Base-by-base conservation (phyloP, 2,329 filamentous ascomycete species). In the Hypoxylon sp. region DNA sequence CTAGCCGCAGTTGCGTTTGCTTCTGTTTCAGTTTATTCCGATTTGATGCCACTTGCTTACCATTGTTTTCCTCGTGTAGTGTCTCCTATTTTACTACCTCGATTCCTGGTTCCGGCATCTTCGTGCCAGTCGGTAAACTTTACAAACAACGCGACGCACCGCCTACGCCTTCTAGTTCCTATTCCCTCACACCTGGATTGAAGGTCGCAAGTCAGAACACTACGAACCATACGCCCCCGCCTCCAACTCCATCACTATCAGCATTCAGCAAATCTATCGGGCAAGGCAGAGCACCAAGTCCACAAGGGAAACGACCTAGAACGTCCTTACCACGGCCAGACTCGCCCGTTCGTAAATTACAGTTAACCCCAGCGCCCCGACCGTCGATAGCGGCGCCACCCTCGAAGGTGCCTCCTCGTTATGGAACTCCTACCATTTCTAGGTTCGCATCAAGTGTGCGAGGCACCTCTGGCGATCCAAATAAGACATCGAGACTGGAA, bases 261-360 rank as follows among this genome's bases (percentile, higher is more conserved):
- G 94, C 94, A 77, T 96, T 98, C 82, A 96, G 94, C 78, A 93
- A 97, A 80, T 97, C 94, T 0, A 84, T 97, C 48, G 94, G 94
- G 0, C 92, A 92, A 5, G 88, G 89, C 44, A 87, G 91, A 76
- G 89, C 91, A 29, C 79, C 90, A 24, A 95, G 92, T 75, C 93
- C 94, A 2, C 83, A 88, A 52, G 88, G 90, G 74, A 94, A 92
- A 78, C 90, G 88, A 73, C 82, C 89, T 48, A 89, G 94, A 64
- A 90, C 91, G 8, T 97, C 94, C 1, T 84, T 97, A n/a, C 89
- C 92, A 57, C 91, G 94, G 31, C 92, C 96, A 4, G 94, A 97
- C 71, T 98, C 95, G 1, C 96, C 95, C 3, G 85, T 92, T 37
- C 90, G 92, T 72, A 91, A 88, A 74, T 81, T 89, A 51, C 90